phyloP scores from a whole-genome alignment of 1,284 basidiomycete genomes.

The Ceratorhiza oryzae-sativae region DNA sequence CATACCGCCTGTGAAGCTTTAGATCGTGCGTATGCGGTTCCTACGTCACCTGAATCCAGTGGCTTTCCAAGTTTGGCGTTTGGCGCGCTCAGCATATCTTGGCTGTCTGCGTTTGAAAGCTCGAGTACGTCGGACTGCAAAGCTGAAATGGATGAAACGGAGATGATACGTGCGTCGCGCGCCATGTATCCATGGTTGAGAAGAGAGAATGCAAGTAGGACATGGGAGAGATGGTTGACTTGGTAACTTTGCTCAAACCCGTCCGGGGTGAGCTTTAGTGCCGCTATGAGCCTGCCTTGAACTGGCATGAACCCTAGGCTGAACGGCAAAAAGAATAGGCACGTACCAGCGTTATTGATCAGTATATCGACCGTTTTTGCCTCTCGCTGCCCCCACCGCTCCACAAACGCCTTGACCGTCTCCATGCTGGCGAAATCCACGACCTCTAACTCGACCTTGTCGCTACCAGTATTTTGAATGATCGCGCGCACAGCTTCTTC shows the following conservation, averaged over 20 bases:
- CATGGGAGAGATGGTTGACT: constrained; percentile 37
- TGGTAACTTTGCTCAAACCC: constrained; percentile 40
- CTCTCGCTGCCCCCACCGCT: constrained; percentile 34
- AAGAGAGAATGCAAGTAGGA: constrained; percentile 30
- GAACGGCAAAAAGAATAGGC: neutral
- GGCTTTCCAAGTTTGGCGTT: neutral
- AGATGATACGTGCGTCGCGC: neutral
- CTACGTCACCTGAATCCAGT: constrained; percentile 5
- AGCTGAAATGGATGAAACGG: constrained; percentile 25
- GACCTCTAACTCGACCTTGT: constrained; percentile 25
- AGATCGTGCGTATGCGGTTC: constrained; percentile 29
- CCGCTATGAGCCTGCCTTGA: neutral
- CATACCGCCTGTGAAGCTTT: constrained; percentile 40
- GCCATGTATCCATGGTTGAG: constrained; percentile 21
- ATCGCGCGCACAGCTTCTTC: constrained; percentile 38
- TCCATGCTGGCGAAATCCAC: constrained; percentile 36
- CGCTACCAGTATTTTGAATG: constrained; percentile 32
- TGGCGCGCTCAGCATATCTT: constrained; percentile 25
- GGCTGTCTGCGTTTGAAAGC: constrained; percentile 3
- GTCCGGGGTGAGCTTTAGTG: constrained; percentile 23
- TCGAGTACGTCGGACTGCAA: constrained; percentile 18
- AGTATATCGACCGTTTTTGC: constrained; percentile 37
- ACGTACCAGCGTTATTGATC: constrained; percentile 41
- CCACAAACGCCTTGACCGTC: constrained; percentile 31
- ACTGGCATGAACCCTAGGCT: no score